Evolutionary conservation across 176 grass and related monocot genomes (phyloP).

Genomic region (Coix lacrymajobi): DNA sequence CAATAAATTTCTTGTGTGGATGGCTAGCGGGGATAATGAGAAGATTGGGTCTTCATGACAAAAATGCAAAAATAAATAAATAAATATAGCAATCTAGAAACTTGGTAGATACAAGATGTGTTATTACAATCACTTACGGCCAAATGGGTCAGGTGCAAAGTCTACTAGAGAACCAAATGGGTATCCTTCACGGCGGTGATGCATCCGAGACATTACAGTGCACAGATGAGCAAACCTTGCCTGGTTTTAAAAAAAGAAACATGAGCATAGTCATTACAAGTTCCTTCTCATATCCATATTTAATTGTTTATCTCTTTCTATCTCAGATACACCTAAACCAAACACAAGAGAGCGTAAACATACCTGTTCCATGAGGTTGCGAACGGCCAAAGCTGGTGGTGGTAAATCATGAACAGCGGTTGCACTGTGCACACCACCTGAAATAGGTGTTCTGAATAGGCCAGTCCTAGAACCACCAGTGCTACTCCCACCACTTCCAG

Average conservation of each 20-base stretch:
- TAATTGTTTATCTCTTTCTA: background rate
- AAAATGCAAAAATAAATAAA: background rate
- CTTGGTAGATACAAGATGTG: background rate
- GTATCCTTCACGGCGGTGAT: constrained; percentile 67
- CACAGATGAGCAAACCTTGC: constrained; percentile 82
- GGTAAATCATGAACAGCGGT: constrained; percentile 77
- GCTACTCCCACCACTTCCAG: constrained; percentile 25
- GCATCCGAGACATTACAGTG: constrained; percentile 83
- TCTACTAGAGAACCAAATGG: constrained; percentile 86
- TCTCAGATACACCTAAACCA: background rate
- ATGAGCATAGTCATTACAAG: background rate
- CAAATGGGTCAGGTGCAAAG: constrained; percentile 64
- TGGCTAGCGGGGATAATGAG: constrained; percentile 73
- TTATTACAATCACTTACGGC: constrained; percentile 46
- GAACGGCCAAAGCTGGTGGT: constrained; percentile 67
- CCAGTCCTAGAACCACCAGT: constrained; percentile 51
- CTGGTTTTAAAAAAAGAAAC: constrained; percentile 30
- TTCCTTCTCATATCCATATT: background rate
- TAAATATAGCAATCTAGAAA: background rate
- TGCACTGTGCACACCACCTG: constrained; percentile 73
- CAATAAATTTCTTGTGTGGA: constrained; percentile 83
- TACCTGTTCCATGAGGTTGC: constrained; percentile 91
- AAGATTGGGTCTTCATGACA: constrained; percentile 65
- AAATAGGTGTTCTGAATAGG: constrained; percentile 77
- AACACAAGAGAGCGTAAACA: background rate